Percentiles rank a stretch among this genome's conserved stretches.
Evolutionary conservation across 2,329 filamentous ascomycete species (phyloP).

Genomic region (Blastomyces percursus): DNA sequence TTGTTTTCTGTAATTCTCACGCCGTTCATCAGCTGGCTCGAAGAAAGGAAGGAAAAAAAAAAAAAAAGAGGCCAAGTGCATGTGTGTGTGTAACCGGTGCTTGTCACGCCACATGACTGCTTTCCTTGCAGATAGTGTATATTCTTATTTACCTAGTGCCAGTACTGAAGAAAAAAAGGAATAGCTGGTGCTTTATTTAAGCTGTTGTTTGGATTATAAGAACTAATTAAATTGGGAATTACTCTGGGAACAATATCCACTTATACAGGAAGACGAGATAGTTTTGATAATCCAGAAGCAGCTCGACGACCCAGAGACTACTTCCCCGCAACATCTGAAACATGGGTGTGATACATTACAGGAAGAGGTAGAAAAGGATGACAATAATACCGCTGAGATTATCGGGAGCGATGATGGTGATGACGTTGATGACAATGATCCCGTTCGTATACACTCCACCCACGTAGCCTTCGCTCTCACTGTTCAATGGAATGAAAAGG

Average conservation of each 20-base stretch:
- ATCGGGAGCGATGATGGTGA: not conserved
- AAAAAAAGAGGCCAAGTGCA: not conserved
- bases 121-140: not conserved
- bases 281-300: conserved; percentile 3
- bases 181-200: not conserved
- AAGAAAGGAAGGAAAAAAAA: not conserved
- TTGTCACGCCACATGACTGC: not conserved
- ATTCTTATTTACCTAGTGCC: not conserved
- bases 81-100: not conserved
- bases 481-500: not conserved
- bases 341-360: not conserved
- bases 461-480: not conserved
- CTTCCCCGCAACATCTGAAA: not conserved
- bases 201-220: not conserved
- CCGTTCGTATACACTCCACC: conserved; percentile 9
- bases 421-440: not conserved
- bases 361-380: not conserved
- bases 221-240: not conserved
- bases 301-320: not conserved
- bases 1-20: not conserved
- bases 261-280: conserved; percentile 2
- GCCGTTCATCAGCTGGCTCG: not conserved
- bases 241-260: not conserved
- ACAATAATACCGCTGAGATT: conserved; percentile 1
- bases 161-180: not conserved